Evolutionary conservation across 1,284 basidiomycete genomes (phyloP).

Genomic region (Pseudomicrostroma phylloplanum): DNA sequence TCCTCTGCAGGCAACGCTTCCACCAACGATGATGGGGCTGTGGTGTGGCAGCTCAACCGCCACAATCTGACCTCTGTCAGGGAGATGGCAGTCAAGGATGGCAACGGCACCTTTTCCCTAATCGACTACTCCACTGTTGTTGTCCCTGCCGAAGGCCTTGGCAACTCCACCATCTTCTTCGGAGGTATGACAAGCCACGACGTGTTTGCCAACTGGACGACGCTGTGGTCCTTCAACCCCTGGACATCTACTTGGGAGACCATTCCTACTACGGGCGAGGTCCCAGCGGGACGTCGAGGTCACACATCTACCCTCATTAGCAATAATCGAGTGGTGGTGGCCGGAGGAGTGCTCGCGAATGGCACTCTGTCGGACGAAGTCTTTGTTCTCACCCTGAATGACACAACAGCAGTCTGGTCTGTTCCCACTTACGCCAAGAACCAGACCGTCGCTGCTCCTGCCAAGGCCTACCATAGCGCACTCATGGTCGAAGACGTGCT

Average conservation of each 20-base stretch:
- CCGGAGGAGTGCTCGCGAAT: constrained; percentile 39
- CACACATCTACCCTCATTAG: constrained; percentile 37
- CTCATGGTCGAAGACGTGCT: constrained; percentile 38
- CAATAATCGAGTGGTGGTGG: constrained; percentile 43
- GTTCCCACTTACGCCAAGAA: constrained; percentile 15
- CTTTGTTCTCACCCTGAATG: constrained; percentile 30
- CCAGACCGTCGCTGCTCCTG: constrained; percentile 18
- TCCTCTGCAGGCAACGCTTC: not conserved
- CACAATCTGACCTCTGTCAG: not conserved
- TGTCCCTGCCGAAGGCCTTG: constrained; percentile 9
- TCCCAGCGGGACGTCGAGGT: constrained; percentile 46
- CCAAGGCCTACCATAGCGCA: constrained; percentile 48
- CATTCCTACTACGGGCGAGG: constrained; percentile 26
- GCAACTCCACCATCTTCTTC: constrained; percentile 24
- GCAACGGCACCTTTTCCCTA: constrained; percentile 19
- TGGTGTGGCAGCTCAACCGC: constrained; percentile 4
- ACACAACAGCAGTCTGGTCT: constrained; percentile 31
- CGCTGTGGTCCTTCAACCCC: constrained; percentile 41
- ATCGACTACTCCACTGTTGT: constrained; percentile 36
- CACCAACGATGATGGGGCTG: constrained; percentile 10
- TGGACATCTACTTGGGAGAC: constrained; percentile 30
- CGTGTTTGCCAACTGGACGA: constrained; percentile 23
- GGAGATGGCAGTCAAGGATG: not conserved
- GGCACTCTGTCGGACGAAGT: constrained; percentile 33
- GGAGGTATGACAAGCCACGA: constrained; percentile 45